Evolutionary conservation across 768 basidiomycete species (phyloP).

Genomic region (Boletus speciosus): DNA sequence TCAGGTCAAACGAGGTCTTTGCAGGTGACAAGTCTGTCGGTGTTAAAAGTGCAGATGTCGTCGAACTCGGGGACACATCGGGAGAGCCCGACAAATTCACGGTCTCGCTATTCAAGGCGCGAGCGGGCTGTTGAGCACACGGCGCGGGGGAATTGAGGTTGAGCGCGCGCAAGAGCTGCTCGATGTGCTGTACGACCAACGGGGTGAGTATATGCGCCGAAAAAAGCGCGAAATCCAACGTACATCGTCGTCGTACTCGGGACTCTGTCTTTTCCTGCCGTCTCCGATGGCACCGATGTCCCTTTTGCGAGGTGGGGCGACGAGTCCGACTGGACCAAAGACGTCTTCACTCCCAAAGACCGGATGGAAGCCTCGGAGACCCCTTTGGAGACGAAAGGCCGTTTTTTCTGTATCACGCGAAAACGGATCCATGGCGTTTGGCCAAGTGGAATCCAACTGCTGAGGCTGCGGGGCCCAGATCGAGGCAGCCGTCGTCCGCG

Average conservation of each 20-base stretch:
- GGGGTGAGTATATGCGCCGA: conserved; percentile 30
- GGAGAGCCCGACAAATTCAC: conserved; percentile 47
- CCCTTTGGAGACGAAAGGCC: conserved; percentile 29
- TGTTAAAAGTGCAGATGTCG: conserved; percentile 66
- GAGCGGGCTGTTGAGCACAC: conserved; percentile 41
- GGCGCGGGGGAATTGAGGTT: conserved; percentile 76
- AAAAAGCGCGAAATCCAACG: conserved; percentile 23
- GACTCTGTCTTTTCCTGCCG: conserved; percentile 61
- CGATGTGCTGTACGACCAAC: conserved; percentile 57
- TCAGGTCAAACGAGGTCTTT: conserved; percentile 53
- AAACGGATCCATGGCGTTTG: conserved; percentile 60
- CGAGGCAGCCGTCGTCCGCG: conserved; percentile 47
- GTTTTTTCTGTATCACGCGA: conserved; percentile 48
- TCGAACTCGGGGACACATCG: conserved; percentile 71
- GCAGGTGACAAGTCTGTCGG: conserved; percentile 73
- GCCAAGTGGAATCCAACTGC: conserved; percentile 64
- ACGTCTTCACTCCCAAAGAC: conserved; percentile 52
- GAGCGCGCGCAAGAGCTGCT: conserved; percentile 74
- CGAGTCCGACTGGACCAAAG: conserved; percentile 52
- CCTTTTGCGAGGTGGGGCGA: conserved; percentile 39
- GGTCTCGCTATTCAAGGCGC: conserved; percentile 42
- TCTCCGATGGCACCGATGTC: conserved; percentile 76
- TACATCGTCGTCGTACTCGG: conserved; percentile 51
- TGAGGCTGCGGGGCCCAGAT: conserved; percentile 86
- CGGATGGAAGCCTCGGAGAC: conserved; percentile 19